Conservation (phyloP, 2,329 filamentous ascomycete species). For the Didymella lethalis region DNA sequence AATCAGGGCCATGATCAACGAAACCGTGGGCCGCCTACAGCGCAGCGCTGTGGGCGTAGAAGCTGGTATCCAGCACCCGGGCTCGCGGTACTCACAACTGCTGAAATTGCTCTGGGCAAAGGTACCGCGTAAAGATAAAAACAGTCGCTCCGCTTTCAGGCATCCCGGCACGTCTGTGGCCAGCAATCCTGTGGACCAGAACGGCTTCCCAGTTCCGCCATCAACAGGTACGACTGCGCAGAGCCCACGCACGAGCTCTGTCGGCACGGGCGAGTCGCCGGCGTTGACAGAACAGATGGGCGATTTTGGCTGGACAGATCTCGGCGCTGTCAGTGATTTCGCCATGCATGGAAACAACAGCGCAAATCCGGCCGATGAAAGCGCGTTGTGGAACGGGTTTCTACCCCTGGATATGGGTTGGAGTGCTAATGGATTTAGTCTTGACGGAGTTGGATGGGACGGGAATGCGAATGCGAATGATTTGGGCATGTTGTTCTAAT, state of each 20-base stretch:
- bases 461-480: slow-evolving; percentile 30
- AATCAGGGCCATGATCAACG: slow-evolving; percentile 57
- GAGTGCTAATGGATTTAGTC: slow-evolving; percentile 41
- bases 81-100: slow-evolving; percentile 57
- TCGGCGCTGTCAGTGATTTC: slow-evolving; percentile 58
- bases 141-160: slow-evolving; percentile 32
- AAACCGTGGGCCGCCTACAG: slow-evolving; percentile 55
- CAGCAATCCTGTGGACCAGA: slow-evolving; percentile 38
- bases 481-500: slow-evolving; percentile 44
- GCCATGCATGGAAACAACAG: slow-evolving; percentile 54
- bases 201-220: slow-evolving; percentile 32
- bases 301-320: slow-evolving; percentile 60
- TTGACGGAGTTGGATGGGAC: slow-evolving; percentile 43
- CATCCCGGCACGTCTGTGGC: slow-evolving; percentile 46
- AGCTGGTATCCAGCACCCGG: slow-evolving; percentile 55
- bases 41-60: slow-evolving; percentile 51
- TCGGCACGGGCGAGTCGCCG: slow-evolving; percentile 51
- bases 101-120: slow-evolving; percentile 59
- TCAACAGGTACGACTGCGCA: slow-evolving; percentile 22
- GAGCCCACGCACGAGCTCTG: slow-evolving; percentile 50
- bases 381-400: slow-evolving; percentile 47
- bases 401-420: slow-evolving; percentile 51
- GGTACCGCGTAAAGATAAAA: slow-evolving; percentile 49
- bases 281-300: slow-evolving; percentile 57
- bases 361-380: slow-evolving; percentile 38